phyloP scores from a whole-genome alignment of 2,329 filamentous ascomycete genomes.

The Ophiostoma sp. region DNA sequence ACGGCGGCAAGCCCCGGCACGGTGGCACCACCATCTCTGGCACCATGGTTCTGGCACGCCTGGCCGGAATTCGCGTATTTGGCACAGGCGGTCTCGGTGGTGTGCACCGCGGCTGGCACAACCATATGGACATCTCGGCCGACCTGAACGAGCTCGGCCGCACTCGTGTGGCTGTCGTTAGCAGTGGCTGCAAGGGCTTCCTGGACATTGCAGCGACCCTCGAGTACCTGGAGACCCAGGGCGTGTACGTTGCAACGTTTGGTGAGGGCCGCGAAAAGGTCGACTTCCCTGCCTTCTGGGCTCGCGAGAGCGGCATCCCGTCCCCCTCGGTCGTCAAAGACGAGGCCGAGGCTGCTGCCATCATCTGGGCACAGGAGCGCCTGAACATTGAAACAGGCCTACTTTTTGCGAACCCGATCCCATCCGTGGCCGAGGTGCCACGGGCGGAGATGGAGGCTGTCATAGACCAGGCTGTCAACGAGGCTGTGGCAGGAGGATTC shows the following conservation, averaged over 20 bases:
- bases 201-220: conserved; percentile 85
- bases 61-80: conserved; percentile 87
- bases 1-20: conserved; percentile 56
- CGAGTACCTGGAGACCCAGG: conserved; percentile 67
- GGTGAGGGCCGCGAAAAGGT: conserved; percentile 62
- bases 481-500: conserved; percentile 59
- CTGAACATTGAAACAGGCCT: conserved; percentile 72
- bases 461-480: conserved; percentile 61
- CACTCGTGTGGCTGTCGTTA: conserved; percentile 81
- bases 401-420: conserved; percentile 84
- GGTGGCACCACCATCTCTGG: conserved; percentile 91
- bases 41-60: conserved; percentile 81
- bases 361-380: conserved; percentile 71
- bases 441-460: conserved; percentile 63
- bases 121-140: conserved; percentile 87
- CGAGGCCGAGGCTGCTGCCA: conserved; percentile 80
- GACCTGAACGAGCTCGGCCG: conserved; percentile 90
- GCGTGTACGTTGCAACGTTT: conserved; percentile 82
- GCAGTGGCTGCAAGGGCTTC: conserved; percentile 92
- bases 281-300: conserved; percentile 91
- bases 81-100: conserved; percentile 92
- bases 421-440: conserved; percentile 62
- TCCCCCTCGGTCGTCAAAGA: conserved; percentile 71
- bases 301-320: conserved; percentile 73
- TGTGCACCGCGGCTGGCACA: conserved; percentile 83